Percentiles rank a stretch among this genome's conserved stretches.
These are phyloP conservation scores for Beauveria varroae DNA, from an alignment of 2,329 filamentous ascomycete species.

Conservation along the genomic window DNA sequence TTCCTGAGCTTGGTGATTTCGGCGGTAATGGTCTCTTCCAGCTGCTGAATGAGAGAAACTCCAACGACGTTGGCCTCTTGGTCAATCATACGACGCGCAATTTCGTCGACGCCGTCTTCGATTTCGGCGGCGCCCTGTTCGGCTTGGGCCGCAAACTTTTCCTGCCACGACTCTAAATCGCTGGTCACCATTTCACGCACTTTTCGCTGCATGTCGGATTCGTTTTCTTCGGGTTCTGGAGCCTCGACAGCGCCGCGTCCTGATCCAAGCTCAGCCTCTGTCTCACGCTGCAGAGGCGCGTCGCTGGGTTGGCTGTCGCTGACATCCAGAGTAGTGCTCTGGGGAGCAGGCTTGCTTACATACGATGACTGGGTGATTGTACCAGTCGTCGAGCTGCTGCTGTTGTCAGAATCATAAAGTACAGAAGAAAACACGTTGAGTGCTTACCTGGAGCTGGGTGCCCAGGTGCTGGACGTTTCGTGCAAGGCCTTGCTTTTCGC, in stretches of 20 bases:
- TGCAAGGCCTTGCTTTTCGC: slow-evolving; percentile 21
- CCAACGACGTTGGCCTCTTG: slow-evolving; percentile 60
- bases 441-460: slow-evolving; percentile 11
- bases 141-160: slow-evolving; percentile 77
- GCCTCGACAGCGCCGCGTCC: slow-evolving; percentile 30
- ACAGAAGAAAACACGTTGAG: slow-evolving; percentile 1
- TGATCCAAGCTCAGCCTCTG: slow-evolving; percentile 13
- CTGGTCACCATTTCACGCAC: slow-evolving; percentile 62
- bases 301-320: neutral
- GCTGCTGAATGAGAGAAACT: slow-evolving; percentile 55
- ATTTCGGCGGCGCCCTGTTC: slow-evolving; percentile 73
- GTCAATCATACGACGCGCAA: slow-evolving; percentile 47
- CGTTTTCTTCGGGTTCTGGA: slow-evolving; percentile 38
- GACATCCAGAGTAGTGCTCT: slow-evolving; percentile 19
- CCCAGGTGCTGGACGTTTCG: neutral
- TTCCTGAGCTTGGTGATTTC: slow-evolving; percentile 60
- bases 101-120: slow-evolving; percentile 58
- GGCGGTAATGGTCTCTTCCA: slow-evolving; percentile 59
- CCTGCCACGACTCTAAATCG: slow-evolving; percentile 80
- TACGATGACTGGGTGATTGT: slow-evolving; percentile 20
- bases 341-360: slow-evolving; percentile 26
- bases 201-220: slow-evolving; percentile 48
- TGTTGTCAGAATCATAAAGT: neutral
- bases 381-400: neutral
- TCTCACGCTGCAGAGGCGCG: slow-evolving; percentile 12